Evolutionary conservation across 2,329 filamentous ascomycete species (phyloP).

Genomic region (Neopestalotiopsis sp.): DNA sequence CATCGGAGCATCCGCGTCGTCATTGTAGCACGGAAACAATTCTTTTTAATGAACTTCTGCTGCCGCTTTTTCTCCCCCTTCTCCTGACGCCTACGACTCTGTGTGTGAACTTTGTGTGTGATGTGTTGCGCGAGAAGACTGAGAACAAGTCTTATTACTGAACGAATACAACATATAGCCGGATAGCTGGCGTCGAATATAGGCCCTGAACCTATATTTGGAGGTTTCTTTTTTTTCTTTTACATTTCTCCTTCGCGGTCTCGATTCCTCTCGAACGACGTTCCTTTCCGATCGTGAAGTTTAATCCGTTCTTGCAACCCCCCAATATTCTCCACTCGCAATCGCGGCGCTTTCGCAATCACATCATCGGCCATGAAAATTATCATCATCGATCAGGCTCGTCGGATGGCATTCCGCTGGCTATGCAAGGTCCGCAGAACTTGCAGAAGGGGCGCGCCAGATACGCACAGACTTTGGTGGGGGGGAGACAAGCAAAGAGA

Average conservation of each 20-base stretch:
- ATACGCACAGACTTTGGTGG: no score
- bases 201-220: not conserved
- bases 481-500: not conserved
- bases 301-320: not conserved
- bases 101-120: not conserved
- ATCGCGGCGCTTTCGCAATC: not conserved
- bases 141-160: not conserved
- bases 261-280: not conserved
- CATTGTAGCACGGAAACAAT: not conserved
- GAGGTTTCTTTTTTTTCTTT: not conserved
- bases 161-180: constrained; percentile 3
- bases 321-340: not conserved
- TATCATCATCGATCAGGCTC: not conserved
- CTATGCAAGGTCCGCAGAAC: not conserved
- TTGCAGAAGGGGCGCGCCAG: no score
- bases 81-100: not conserved
- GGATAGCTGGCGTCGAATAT: not conserved
- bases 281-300: not conserved
- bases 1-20: not conserved
- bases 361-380: not conserved
- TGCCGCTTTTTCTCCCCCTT: not conserved
- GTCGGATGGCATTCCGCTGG: constrained; percentile 5
- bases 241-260: not conserved
- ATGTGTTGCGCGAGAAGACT: not conserved
- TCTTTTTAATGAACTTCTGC: not conserved